phyloP scores from a whole-genome alignment of 192 early-diverging fungal genomes.

The Helicostylum pulchrum region DNA sequence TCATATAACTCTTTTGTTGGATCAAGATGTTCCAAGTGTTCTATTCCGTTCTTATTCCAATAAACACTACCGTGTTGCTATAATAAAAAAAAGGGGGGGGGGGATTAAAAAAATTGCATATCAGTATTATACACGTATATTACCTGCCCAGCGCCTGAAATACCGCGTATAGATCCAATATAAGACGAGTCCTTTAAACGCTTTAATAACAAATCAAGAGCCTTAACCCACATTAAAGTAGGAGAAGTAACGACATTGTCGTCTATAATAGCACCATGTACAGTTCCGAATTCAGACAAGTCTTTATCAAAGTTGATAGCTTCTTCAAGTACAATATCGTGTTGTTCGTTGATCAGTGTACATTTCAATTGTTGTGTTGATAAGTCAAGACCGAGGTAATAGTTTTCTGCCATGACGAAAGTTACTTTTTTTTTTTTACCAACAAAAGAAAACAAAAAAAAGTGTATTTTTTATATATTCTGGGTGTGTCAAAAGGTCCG shows the following conservation, averaged over 20 bases:
- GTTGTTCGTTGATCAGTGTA: constrained; percentile 42
- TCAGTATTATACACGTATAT: too few species aligned
- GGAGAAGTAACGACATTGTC: constrained; percentile 62
- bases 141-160: constrained; percentile 72
- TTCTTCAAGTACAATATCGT: constrained; percentile 40
- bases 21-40: constrained; percentile 42
- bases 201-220: constrained; percentile 60
- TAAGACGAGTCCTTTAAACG: constrained; percentile 34
- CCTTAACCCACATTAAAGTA: constrained; percentile 76
- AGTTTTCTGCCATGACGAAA: neutral
- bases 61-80: constrained; percentile 87
- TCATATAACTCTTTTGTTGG: constrained; percentile 30
- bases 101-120: neutral
- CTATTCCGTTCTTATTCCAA: constrained; percentile 55
- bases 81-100: too few species aligned
- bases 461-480: too few species aligned
- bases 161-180: constrained; percentile 37
- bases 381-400: constrained; percentile 68
- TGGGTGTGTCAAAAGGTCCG: too few species aligned
- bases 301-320: constrained; percentile 62
- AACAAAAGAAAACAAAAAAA: too few species aligned
- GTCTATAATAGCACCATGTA: constrained; percentile 44
- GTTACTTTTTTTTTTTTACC: too few species aligned
- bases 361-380: constrained; percentile 79
- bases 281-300: constrained; percentile 54